Conservation (phyloP, 352 stramenopile genomes). For the Phytophthora kernoviae region DNA sequence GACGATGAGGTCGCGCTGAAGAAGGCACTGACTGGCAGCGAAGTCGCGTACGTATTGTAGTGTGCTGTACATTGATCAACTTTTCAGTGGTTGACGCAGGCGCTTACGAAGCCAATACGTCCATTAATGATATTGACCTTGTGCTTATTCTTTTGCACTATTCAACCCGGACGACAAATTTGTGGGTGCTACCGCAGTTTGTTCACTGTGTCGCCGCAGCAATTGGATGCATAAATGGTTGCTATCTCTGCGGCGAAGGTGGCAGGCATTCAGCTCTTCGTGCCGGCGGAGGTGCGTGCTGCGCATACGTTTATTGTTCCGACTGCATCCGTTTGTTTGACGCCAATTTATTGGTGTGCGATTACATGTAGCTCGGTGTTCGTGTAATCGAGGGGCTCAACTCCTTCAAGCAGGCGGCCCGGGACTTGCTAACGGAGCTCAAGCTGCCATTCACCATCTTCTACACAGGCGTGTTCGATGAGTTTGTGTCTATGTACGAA, state of each 20-base stretch:
- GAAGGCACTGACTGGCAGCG: conserved; percentile 28
- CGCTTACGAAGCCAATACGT: background rate
- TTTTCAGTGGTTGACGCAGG: background rate
- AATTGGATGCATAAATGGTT: conserved; percentile 1
- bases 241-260: conserved; percentile 9
- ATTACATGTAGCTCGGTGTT: conserved; percentile 11
- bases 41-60: conserved; percentile 12
- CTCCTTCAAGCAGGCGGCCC: conserved; percentile 19
- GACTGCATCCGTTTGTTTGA: too few relatives aligned
- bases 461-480: conserved; percentile 27
- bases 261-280: conserved; percentile 18
- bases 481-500: conserved; percentile 13
- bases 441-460: conserved; percentile 21
- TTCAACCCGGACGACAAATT: too few relatives aligned
- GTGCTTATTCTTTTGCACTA: too few relatives aligned
- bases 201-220: conserved; percentile 12
- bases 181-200: too few relatives aligned
- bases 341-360: too few relatives aligned
- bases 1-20: conserved; percentile 16
- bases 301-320: background rate
- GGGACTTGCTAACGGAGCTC: conserved; percentile 16
- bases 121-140: background rate
- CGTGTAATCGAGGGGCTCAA: conserved; percentile 22
- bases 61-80: background rate
- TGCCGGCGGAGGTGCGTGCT: conserved; percentile 10